Evolutionary conservation across 2,329 filamentous ascomycete genomes (phyloP).

Genomic region (Curvularia sp.): DNA sequence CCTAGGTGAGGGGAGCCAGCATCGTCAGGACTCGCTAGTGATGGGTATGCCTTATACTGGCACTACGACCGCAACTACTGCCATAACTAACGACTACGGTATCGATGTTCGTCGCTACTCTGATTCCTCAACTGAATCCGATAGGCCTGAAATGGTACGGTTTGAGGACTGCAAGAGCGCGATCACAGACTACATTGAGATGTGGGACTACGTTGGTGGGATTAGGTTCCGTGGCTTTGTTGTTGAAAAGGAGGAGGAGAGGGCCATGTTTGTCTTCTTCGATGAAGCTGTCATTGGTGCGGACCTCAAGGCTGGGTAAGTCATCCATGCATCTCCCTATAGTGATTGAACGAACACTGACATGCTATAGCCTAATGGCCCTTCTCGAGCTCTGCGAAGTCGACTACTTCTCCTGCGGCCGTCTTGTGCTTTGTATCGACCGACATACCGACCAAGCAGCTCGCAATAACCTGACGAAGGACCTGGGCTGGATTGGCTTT

Average conservation of each 20-base stretch:
- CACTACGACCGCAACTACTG: slow-evolving; percentile 28
- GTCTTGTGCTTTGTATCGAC: slow-evolving; percentile 82
- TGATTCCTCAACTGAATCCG: slow-evolving; percentile 41
- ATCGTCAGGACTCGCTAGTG: slow-evolving; percentile 81
- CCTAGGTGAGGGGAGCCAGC: slow-evolving; percentile 89
- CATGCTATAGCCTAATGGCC: slow-evolving; percentile 67
- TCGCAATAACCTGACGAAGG: slow-evolving; percentile 73
- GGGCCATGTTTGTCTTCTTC: slow-evolving; percentile 87
- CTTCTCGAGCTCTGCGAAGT: slow-evolving; percentile 85
- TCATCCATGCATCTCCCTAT: slow-evolving; percentile 29
- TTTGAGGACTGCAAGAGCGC: slow-evolving; percentile 30
- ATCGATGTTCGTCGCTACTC: slow-evolving; percentile 32
- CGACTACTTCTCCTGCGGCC: slow-evolving; percentile 73
- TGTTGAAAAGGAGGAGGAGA: slow-evolving; percentile 71
- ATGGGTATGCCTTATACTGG: slow-evolving; percentile 68
- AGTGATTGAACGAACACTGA: slow-evolving; percentile 18
- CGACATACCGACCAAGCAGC: slow-evolving; percentile 69
- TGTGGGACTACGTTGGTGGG: slow-evolving; percentile 86
- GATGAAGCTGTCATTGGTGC: slow-evolving; percentile 73
- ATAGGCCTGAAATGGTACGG: slow-evolving; percentile 37
- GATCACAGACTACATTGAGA: slow-evolving; percentile 73
- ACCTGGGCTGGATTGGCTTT: slow-evolving; percentile 93
- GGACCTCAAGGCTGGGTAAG: slow-evolving; percentile 87
- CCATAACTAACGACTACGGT: slow-evolving; percentile 42
- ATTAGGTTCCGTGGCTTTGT: slow-evolving; percentile 87